Percentiles rank a stretch among this genome's conserved stretches.
Evolutionary conservation across 345 rosid genomes (phyloP).

Genomic region (Limnanthes douglasii): DNA sequence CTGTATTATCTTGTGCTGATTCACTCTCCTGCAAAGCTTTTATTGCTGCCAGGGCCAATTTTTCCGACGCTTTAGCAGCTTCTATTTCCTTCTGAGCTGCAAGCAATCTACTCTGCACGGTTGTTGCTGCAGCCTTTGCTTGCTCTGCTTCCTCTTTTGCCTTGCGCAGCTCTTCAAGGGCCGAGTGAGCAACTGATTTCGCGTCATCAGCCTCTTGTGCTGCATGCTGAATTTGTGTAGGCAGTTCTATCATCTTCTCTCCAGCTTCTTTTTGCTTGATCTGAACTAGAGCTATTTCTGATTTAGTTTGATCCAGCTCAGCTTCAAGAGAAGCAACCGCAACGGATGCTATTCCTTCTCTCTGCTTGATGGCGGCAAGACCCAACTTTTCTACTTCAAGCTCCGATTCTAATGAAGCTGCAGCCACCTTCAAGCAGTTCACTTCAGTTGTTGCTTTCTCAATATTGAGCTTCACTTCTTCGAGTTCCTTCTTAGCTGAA

Average conservation of each 20-base stretch:
- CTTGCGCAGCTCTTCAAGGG: conserved; percentile 61
- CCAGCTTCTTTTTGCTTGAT: conserved; percentile 51
- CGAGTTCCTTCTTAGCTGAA: conserved; percentile 73
- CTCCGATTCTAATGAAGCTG: conserved; percentile 42
- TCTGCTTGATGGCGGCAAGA: conserved; percentile 43
- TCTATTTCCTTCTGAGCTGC: conserved; percentile 78
- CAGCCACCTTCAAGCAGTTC: conserved; percentile 50
- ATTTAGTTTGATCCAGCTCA: conserved; percentile 51
- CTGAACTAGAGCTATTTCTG: conserved; percentile 38
- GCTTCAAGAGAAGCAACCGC: conserved; percentile 68
- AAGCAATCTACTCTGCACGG: conserved; percentile 52
- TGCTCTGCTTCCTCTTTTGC: conserved; percentile 70
- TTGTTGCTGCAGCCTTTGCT: conserved; percentile 65
- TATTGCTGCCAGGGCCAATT: conserved; percentile 69
- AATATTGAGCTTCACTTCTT: conserved; percentile 60
- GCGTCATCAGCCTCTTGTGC: conserved; percentile 76
- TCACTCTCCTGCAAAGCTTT: conserved; percentile 82
- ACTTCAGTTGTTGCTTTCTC: conserved; percentile 73
- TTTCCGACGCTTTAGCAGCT: conserved; percentile 80
- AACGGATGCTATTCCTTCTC: conserved; percentile 73
- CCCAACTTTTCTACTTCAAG: conserved; percentile 49
- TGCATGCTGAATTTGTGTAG: conserved; percentile 61
- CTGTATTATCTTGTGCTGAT: no score
- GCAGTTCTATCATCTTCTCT: conserved; percentile 48
- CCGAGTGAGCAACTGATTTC: conserved; percentile 39